These are phyloP conservation scores for Ganoderma multipileum DNA, from an alignment of 1,284 basidiomycete species.

Conservation along the genomic window DNA sequence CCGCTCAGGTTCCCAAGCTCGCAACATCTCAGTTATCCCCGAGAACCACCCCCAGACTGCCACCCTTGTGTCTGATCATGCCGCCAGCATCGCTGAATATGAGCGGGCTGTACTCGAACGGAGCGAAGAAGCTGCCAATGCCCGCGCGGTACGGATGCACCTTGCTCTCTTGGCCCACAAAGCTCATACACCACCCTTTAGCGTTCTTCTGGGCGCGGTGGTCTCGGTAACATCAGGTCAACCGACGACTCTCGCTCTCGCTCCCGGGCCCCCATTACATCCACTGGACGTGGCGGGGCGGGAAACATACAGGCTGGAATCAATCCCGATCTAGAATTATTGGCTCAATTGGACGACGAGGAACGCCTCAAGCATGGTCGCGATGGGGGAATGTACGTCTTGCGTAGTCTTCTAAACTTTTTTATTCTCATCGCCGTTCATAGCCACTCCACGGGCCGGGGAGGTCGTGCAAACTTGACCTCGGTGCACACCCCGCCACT, in stretches of 20 bases:
- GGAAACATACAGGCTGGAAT: slow-evolving; percentile 62
- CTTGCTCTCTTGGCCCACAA: not conserved
- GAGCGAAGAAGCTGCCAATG: slow-evolving; percentile 44
- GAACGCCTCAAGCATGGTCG: slow-evolving; percentile 47
- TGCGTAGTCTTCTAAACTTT: slow-evolving; percentile 4
- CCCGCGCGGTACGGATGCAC: slow-evolving; percentile 43
- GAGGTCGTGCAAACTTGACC: slow-evolving; percentile 69
- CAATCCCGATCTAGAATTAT: slow-evolving; percentile 35
- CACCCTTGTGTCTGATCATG: slow-evolving; percentile 37
- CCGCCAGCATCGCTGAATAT: slow-evolving; percentile 39
- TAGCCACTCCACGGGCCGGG: slow-evolving; percentile 75
- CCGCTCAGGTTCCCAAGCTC: slow-evolving; percentile 70
- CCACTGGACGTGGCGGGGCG: slow-evolving; percentile 70
- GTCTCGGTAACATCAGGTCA: slow-evolving; percentile 61
- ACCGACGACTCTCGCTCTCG: slow-evolving; percentile 44
- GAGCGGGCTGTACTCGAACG: slow-evolving; percentile 55
- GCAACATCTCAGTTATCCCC: slow-evolving; percentile 36
- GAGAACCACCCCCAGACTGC: slow-evolving; percentile 41
- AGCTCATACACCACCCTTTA: slow-evolving; percentile 35
- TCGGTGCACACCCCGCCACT: slow-evolving; percentile 45
- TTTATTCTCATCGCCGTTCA: slow-evolving; percentile 2
- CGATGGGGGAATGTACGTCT: slow-evolving; percentile 51
- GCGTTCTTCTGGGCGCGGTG: slow-evolving; percentile 67
- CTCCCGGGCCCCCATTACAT: slow-evolving; percentile 46
- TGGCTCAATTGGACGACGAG: slow-evolving; percentile 55